Evolutionary conservation across 2,329 filamentous ascomycete species (phyloP), one percentile per base, ranked within the genome.

Genomic region (Aspergillus aculeatus): DNA sequence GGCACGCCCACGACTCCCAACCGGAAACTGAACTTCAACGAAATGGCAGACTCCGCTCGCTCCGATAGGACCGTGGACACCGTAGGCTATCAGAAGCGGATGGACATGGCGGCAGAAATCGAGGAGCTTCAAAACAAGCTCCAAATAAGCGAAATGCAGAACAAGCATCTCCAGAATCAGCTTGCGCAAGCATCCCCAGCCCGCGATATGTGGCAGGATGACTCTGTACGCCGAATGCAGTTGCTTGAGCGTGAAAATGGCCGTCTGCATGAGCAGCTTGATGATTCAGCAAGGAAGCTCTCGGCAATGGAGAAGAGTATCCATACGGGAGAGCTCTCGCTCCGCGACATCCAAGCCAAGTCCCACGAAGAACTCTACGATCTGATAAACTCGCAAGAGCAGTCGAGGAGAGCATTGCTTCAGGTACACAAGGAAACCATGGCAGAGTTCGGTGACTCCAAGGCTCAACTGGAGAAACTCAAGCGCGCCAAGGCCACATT

Each of bases 351-450:
- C 50, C 93, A 97, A 75, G 90, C 93, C 2, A 93, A 91, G 73
- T 96, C 92, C 5, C 92, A 98, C 68, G 93, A 97, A 71, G 95
- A 98, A 75, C 86, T 98, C 19, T 90, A 96, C 64, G 92, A 97
- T 64, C 83, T 96, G 44, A 88, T 98, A 71, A 96, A 92, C 74
- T 94, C 89, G 62, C 95, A 98, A 73, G 94, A 98, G 74, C 89
- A 96, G 63, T 92, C 92, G 29, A 86, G 95, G 50, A 87, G 90
- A 59, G 88, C 89, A 4, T 80, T 98, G 31, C 82, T 96, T 26
- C 88, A 93, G 70, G 87, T 89, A 64, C 92, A 98, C 75, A 96
- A 95, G 73, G 87, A 91, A 67, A 89, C 91, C 16, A 84, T 97
- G 55, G 85, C 89, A 1, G 94, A 98, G 73, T 84, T 98, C 58